Evolutionary conservation across 306 rosid species (phyloP).

Genomic region (Citrullus mucosospermus): DNA sequence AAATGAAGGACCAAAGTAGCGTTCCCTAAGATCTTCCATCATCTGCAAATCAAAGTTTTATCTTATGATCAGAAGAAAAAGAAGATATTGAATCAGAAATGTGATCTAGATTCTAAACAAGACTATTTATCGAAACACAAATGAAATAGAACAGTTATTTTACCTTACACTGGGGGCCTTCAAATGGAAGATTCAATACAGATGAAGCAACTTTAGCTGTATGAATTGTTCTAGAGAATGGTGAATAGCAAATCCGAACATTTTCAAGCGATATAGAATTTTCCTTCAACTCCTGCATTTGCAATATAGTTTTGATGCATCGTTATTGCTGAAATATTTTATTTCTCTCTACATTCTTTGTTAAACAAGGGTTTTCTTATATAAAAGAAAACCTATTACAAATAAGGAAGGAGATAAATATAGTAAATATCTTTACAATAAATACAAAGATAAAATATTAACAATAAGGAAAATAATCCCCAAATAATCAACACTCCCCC

Average conservation of each 20-base stretch:
- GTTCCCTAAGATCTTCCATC: slow-evolving; percentile 56
- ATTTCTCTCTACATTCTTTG: no score
- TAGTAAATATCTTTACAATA: no score
- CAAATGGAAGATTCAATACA: slow-evolving; percentile 41
- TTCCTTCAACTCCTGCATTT: slow-evolving; percentile 45
- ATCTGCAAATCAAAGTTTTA: slow-evolving; percentile 24
- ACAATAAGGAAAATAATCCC: no score
- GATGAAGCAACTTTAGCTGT: slow-evolving; percentile 56
- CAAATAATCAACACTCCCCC: no score
- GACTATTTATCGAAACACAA: not conserved
- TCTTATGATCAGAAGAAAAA: not conserved
- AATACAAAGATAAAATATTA: no score
- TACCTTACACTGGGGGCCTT: slow-evolving; percentile 67
- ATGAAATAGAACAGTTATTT: not conserved
- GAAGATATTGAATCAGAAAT: not conserved
- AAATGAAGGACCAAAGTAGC: slow-evolving; percentile 73
- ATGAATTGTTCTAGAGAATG: slow-evolving; percentile 72
- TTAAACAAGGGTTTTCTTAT: no score
- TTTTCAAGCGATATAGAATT: slow-evolving; percentile 29
- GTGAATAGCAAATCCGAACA: slow-evolving; percentile 71
- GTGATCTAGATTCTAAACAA: not conserved
- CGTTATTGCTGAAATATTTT: no score
- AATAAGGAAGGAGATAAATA: no score
- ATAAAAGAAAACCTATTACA: no score
- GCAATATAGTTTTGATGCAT: not conserved